Evolutionary conservation across 176 grass and related monocot species (phyloP), one percentile per base, ranked within the genome.

Genomic region (Juncus effusus): DNA sequence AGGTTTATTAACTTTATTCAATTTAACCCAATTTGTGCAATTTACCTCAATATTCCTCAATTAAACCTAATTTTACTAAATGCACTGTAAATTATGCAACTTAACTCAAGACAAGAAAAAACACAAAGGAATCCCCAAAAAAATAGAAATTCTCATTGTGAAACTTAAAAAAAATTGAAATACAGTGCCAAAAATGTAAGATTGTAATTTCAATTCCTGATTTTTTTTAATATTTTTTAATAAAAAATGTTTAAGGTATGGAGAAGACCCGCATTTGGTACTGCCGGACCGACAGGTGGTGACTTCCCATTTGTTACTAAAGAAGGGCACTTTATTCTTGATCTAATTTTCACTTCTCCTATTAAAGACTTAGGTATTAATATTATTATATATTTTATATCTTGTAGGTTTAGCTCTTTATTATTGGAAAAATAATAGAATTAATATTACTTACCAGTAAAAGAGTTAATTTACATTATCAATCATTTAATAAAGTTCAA

Each of bases 261-360:
- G 92, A 96, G 92, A 62, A 91, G 92, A 67, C 82, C 92, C 54
- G 70, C 82, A 9, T 62, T 77, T 77, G 87, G 92, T 54, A 83
- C 62, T 58, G 79, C 87, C 4, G 82, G 59, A 16, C 92, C 92
- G 54, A 61, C 83, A 0, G 92, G 87, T 15, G 92, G 92, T 12
- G 76, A 91, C 37, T 90, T 83, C 41, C 92, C 92, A 3, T 72
- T 96, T 28, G 84, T 88, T 28, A 96, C 87, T 10, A 96, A 75
- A 61, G 87, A 86, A 64, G 87, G 87, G 1, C 85, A 91, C 77
- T 77, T 81, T 28, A 54, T 96, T 38, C 87, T 96, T 54, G 87
- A 96, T 81, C 79, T 96, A 37, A 86, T 96, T 68, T 91, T 96
- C 62, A 96, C 92, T 9, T 91, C 87, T 54, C 85, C 77, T 4